These are phyloP conservation scores for Atalantia buxifolia DNA, from an alignment of 345 rosid species.

Conservation along the genomic window DNA sequence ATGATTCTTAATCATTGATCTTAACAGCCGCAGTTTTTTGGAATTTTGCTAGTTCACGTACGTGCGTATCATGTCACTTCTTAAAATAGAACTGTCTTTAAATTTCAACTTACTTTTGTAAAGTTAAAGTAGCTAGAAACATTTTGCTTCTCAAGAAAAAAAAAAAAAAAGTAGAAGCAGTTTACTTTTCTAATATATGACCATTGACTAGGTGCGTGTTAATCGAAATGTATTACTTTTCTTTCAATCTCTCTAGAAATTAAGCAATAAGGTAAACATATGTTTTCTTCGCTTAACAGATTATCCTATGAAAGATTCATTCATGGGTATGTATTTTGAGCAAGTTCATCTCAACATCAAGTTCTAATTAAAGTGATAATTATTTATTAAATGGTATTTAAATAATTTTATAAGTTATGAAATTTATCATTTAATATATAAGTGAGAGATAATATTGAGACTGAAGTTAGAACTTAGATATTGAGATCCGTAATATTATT, in stretches of 20 bases:
- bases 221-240: neutral
- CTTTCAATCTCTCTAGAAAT: neutral
- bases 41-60: neutral
- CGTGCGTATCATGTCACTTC: neutral
- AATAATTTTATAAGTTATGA: no score
- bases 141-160: neutral
- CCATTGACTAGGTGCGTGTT: neutral
- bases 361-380: no score
- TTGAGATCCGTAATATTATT: no score
- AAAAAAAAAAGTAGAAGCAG: neutral
- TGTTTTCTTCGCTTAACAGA: neutral
- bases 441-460: no score
- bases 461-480: accelerated
- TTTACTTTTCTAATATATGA: neutral
- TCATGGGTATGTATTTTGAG: no score
- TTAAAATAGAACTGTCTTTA: neutral
- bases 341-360: no score
- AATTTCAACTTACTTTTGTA: neutral
- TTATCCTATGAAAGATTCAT: neutral
- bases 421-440: no score
- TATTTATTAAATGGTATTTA: accelerated
- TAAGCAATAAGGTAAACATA: neutral
- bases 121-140: slow-evolving; percentile 1
- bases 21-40: neutral
- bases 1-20: neutral